These are phyloP conservation scores for Eutypella sp. DNA, from an alignment of 2,329 filamentous ascomycete species.

Conservation along the genomic window DNA sequence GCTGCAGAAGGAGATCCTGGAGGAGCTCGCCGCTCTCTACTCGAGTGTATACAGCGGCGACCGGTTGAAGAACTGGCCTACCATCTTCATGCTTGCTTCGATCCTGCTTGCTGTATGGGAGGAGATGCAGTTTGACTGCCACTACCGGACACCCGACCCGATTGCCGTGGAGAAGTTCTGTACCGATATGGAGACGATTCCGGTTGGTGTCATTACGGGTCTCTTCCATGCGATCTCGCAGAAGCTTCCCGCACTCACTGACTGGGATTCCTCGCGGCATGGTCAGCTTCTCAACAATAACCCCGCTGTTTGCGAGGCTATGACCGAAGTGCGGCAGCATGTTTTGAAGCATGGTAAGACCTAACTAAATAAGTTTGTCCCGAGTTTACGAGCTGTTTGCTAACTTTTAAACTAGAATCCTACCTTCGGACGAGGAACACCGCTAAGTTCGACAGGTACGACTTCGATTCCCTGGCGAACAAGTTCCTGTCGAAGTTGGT, in stretches of 20 bases:
- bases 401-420: conserved; percentile 59
- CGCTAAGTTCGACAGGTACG: conserved; percentile 79
- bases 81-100: conserved; percentile 94
- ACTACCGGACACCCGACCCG: conserved; percentile 86
- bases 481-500: conserved; percentile 96
- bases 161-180: conserved; percentile 90
- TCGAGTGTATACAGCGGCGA: conserved; percentile 97
- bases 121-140: conserved; percentile 97
- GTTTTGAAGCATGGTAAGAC: conserved; percentile 86
- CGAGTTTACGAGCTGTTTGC: too few relatives aligned
- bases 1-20: conserved; percentile 90
- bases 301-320: conserved; percentile 83
- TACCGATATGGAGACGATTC: conserved; percentile 91
- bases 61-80: conserved; percentile 98
- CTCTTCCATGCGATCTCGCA: conserved; percentile 97
- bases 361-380: too few relatives aligned
- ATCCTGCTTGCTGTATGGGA: conserved; percentile 95
- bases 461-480: conserved; percentile 94
- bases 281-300: conserved; percentile 90
- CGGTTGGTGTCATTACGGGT: conserved; percentile 92
- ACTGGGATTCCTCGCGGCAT: conserved; percentile 92
- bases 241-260: conserved; percentile 85
- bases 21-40: conserved; percentile 88
- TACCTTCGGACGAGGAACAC: conserved; percentile 78
- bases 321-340: conserved; percentile 92